Percentiles rank a stretch among this genome's conserved stretches.
Conservation (phyloP, 1,284 basidiomycete species). For the Moesziomyces parantarcticus region DNA sequence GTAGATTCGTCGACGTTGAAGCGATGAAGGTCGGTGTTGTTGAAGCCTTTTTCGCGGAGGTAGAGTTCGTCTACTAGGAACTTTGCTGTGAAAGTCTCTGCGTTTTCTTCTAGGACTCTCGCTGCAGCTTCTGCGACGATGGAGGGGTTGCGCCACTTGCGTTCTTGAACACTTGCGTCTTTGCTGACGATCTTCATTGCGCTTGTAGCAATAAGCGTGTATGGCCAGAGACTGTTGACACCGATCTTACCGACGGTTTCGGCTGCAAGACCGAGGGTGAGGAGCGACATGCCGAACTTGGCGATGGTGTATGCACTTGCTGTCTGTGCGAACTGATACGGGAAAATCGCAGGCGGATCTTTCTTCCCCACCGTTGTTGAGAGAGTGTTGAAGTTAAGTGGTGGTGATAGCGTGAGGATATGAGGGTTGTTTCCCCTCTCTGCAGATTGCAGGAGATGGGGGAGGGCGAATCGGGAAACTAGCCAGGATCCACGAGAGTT, state of each 20-base stretch:
- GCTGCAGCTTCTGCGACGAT: slow-evolving; percentile 65
- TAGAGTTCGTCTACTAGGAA: slow-evolving; percentile 66
- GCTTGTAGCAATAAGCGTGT: slow-evolving; percentile 57
- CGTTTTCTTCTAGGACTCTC: slow-evolving; percentile 55
- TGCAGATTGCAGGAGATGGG: slow-evolving; percentile 56
- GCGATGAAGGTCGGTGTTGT: slow-evolving; percentile 25
- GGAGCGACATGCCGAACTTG: slow-evolving; percentile 65
- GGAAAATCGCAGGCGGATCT: slow-evolving; percentile 28
- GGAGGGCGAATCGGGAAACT: slow-evolving; percentile 59
- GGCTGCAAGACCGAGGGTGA: slow-evolving; percentile 60
- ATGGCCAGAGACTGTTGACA: slow-evolving; percentile 61
- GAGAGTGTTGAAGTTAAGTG: slow-evolving; percentile 50
- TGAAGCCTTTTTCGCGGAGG: slow-evolving; percentile 51
- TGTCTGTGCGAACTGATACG: slow-evolving; percentile 39
- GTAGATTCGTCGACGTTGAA: slow-evolving; percentile 42
- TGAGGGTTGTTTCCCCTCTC: slow-evolving; percentile 57
- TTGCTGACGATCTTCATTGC: slow-evolving; percentile 61
- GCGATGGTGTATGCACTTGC: slow-evolving; percentile 61
- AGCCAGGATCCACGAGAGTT: slow-evolving; percentile 64
- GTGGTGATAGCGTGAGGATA: slow-evolving; percentile 64
- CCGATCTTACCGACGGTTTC: slow-evolving; percentile 54
- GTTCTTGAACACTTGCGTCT: slow-evolving; percentile 49
- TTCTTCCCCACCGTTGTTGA: slow-evolving; percentile 41
- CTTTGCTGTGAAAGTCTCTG: slow-evolving; percentile 25
- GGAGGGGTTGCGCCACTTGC: slow-evolving; percentile 47